phyloP scores from a whole-genome alignment of 768 basidiomycete genomes.

The Lactarius tabidus region DNA sequence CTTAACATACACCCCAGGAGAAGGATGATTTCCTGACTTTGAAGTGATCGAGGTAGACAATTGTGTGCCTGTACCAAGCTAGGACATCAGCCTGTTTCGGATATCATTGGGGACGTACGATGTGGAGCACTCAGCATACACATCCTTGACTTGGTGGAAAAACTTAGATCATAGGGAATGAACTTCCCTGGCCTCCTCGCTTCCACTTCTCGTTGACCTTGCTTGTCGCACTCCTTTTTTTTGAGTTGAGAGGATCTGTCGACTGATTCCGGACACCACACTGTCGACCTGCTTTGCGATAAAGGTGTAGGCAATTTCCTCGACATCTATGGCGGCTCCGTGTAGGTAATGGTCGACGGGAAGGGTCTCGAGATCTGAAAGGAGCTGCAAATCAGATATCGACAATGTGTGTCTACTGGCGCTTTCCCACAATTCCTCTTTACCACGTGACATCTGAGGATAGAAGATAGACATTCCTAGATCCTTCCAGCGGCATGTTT shows the following conservation, averaged over 20 bases:
- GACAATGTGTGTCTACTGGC: not conserved
- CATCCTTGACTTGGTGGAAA: not conserved
- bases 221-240: too few species aligned
- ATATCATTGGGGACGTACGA: not conserved
- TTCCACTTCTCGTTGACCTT: constrained; percentile 1
- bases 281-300: constrained; percentile 1
- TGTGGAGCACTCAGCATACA: not conserved
- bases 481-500: too few species aligned
- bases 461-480: too few species aligned
- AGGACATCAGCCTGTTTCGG: not conserved
- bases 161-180: not conserved
- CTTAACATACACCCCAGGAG: not conserved
- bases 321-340: not conserved
- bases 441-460: too few species aligned
- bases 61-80: not conserved
- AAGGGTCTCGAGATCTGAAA: not conserved
- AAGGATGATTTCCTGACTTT: not conserved
- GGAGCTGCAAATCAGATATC: constrained; percentile 4
- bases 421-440: not conserved
- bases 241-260: too few species aligned
- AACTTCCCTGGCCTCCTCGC: not conserved
- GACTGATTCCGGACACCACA: too few species aligned
- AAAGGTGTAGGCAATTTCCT: not conserved
- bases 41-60: not conserved
- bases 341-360: not conserved